Evolutionary conservation across 192 early-diverging fungal genomes (phyloP), one percentile per base, ranked within the genome.

Genomic region (Backusella morwellensis): DNA sequence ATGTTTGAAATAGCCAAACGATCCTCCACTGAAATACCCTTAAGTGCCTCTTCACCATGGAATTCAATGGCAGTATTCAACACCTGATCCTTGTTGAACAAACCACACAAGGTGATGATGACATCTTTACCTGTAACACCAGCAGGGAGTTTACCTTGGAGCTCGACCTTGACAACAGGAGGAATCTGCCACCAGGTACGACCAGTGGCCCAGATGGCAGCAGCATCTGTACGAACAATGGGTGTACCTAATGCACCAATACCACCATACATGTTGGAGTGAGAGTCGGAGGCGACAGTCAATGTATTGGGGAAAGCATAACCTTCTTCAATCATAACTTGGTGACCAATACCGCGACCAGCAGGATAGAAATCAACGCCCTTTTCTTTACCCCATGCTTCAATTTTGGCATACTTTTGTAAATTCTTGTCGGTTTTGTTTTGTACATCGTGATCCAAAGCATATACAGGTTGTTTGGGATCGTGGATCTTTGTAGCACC

Each of bases 231-330:
- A 35, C 98, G 90, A 42, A 99, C 98, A 68, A 99, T 93, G 21
- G 98, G 98, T 32, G 98, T 98, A 44, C 98, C 98, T 68, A 99
- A 85, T 66, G 91, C 90, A 38, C 97, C 97, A 75, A 99, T 92
- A 77, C 97, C 98, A 47, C 98, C 98, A 83, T 99, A 99, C 96
- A 98, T 99, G 86, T 99, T 99, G 5, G 98, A 98, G 80, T 99
- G 98, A 7, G 98, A 99, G 83, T 99, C 98, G 1, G 96, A 97
- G 1, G 96, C 98, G 4, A 99, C 97, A 26, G 95, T 95, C 85
- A 99, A 90, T 11, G 97, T 93, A 69, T 90, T 85, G 1, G 98
- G 98, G 82, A 96, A 97, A 3, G 96, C 95, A 76, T 98, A 97
- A 32, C 97, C 98, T 82, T 98, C 96, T 83, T 99, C 98, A 40